Base-by-base conservation (phyloP, 768 basidiomycete genomes). In the Pholiota conissans region DNA sequence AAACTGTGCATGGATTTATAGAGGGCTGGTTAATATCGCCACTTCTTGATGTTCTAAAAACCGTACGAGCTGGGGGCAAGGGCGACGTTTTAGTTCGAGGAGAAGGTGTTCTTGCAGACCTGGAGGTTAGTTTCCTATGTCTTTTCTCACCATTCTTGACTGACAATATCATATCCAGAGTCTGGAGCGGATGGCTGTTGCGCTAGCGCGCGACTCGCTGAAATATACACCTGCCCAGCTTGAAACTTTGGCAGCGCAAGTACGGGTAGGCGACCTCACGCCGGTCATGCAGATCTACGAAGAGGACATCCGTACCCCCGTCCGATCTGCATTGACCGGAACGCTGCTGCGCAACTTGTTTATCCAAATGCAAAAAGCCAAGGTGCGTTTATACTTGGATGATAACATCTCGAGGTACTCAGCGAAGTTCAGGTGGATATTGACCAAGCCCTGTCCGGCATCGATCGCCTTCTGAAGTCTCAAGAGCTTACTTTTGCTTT, bases 401-500 rank as follows among this genome's bases (percentile, higher is more conserved):
- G 49, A 3, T n/a, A n/a, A n/a, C n/a, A n/a, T 22, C 16, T 22
- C 2, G 3, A 6, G 32, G 6, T 39, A 20, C 13, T 18, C 5
- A 37, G 0, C 18, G 47, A 58, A 13, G 47, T 10, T 28, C 22
- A 28, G 91, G 93, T 95, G 57, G 96, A 98, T 71, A 85, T 97
- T 52, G 91, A 95, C 61, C 86, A 95, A 71, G 89, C 95, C 0
- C 77, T 98, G 39, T 78, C 86, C 8, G 95, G 95, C 5, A 95
- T 98, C 62, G 96, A 98, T 71, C 93, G 90, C 67, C 77, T 98
- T 54, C 85, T 98, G 61, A 93, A 89, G 63, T 95, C 93, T 1
- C 95, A 97, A 73, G 93, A 96, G 68, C 78, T 97, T 42, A 97
- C 94, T 1, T 99, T 99, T 65, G 96, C 91, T 5, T 98, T 98